Percentiles rank a stretch among this genome's conserved stretches.
phyloP scores from a whole-genome alignment of 495 filamentous ascomycete genomes.

The Friedmanniomyces simplex region DNA sequence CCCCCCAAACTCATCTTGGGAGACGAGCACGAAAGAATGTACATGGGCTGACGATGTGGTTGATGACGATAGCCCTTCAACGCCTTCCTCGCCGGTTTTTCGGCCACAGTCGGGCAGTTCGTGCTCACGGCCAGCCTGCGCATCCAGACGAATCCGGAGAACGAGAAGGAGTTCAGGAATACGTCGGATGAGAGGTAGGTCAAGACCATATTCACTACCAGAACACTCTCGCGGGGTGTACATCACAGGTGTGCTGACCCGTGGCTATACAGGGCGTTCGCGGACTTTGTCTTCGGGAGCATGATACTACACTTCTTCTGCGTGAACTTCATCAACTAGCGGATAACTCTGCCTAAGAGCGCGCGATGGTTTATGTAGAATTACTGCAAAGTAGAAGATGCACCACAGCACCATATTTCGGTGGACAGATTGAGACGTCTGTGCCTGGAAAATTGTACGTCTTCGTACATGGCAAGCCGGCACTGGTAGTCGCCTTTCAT shows the following conservation, averaged over 20 bases:
- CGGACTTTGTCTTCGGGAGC: slow-evolving; percentile 91
- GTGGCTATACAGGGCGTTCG: slow-evolving; percentile 61
- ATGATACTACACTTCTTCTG: slow-evolving; percentile 97
- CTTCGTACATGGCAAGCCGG: background rate
- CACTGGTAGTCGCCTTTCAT: background rate
- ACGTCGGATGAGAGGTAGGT: slow-evolving; percentile 64
- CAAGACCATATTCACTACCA: background rate
- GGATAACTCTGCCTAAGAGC: background rate
- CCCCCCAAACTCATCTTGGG: background rate
- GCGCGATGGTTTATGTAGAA: background rate
- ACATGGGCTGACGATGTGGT: background rate
- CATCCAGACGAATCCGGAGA: slow-evolving; percentile 79
- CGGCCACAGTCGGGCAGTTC: slow-evolving; percentile 92
- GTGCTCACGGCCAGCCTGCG: slow-evolving; percentile 82
- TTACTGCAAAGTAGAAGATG: no score
- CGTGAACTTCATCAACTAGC: slow-evolving; percentile 96
- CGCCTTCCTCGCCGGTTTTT: slow-evolving; percentile 91
- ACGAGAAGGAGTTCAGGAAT: slow-evolving; percentile 55
- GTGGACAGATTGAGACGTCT: no score
- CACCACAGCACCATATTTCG: no score
- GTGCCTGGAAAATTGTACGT: no score
- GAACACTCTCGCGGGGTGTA: background rate
- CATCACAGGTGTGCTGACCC: background rate
- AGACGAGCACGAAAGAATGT: background rate
- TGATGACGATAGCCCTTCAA: slow-evolving; percentile 73